Percentiles rank a stretch among this genome's conserved stretches.
These are phyloP conservation scores for Penicillium sclerotigenum DNA, from an alignment of 2,329 filamentous ascomycete species.

Conservation along the genomic window DNA sequence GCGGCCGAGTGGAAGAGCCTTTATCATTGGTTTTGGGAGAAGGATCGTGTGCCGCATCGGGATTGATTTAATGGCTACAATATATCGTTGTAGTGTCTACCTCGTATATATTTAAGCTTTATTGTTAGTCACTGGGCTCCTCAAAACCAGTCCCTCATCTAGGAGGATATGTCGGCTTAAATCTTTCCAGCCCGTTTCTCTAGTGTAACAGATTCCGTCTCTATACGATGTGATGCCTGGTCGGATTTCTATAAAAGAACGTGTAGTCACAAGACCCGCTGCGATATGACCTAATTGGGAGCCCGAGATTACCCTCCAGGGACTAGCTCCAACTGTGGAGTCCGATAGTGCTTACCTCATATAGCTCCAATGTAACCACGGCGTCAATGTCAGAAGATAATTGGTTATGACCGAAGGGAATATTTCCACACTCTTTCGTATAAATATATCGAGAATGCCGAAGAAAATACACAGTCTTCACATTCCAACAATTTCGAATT, in stretches of 20 bases:
- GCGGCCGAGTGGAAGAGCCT: constrained; percentile 40
- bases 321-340: background rate
- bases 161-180: too few species aligned
- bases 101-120: background rate
- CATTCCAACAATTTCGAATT: background rate
- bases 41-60: constrained; percentile 16
- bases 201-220: too few species aligned
- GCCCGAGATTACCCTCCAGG: background rate
- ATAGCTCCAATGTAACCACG: background rate
- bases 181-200: too few species aligned
- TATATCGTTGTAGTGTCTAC: background rate
- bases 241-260: too few species aligned
- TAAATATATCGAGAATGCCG: background rate
- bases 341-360: background rate
- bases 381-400: background rate
- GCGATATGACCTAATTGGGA: background rate
- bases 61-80: background rate
- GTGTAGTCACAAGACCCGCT: too few species aligned
- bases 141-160: too few species aligned
- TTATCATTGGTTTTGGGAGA: constrained; percentile 45
- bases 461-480: too few species aligned
- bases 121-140: too few species aligned
- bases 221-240: too few species aligned
- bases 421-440: background rate
- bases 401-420: background rate